These are phyloP conservation scores for Nasturtium officinale DNA, from an alignment of 345 rosid genomes.

Conservation along the genomic window DNA sequence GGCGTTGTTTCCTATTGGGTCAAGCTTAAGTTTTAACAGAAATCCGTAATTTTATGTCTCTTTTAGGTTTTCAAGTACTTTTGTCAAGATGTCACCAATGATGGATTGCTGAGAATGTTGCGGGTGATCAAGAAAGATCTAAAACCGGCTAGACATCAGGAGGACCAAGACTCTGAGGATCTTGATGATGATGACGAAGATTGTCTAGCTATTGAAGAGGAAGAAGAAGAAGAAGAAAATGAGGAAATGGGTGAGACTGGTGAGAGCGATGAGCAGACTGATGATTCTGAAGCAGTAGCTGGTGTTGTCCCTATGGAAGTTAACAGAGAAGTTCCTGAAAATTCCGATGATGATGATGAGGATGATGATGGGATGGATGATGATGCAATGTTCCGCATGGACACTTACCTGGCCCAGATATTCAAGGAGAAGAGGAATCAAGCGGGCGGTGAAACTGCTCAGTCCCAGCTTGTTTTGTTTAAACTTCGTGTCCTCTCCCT, in stretches of 20 bases:
- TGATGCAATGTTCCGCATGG: conserved; percentile 98
- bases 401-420: conserved; percentile 82
- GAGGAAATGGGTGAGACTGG: conserved; percentile 74
- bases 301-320: conserved; percentile 50
- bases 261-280: conserved; percentile 77
- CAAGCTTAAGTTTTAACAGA: conserved; percentile 5
- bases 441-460: conserved; percentile 86
- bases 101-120: conserved; percentile 80
- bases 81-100: conserved; percentile 72
- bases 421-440: conserved; percentile 91
- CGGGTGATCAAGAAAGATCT: conserved; percentile 86
- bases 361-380: conserved; percentile 93
- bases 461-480: conserved; percentile 87
- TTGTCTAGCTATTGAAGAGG: conserved; percentile 85
- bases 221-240: conserved; percentile 78
- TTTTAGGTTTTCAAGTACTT: conserved; percentile 85
- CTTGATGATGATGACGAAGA: conserved; percentile 70
- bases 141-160: conserved; percentile 82
- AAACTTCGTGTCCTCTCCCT: conserved; percentile 92
- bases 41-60: conserved; percentile 3
- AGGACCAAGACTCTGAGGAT: conserved; percentile 58
- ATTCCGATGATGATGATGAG: conserved; percentile 83
- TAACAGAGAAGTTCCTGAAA: conserved; percentile 52
- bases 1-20: conserved; percentile 1
- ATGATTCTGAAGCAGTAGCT: conserved; percentile 68